Evolutionary conservation across 352 stramenopile genomes (phyloP).

Genomic region (Phytophthora rubi): DNA sequence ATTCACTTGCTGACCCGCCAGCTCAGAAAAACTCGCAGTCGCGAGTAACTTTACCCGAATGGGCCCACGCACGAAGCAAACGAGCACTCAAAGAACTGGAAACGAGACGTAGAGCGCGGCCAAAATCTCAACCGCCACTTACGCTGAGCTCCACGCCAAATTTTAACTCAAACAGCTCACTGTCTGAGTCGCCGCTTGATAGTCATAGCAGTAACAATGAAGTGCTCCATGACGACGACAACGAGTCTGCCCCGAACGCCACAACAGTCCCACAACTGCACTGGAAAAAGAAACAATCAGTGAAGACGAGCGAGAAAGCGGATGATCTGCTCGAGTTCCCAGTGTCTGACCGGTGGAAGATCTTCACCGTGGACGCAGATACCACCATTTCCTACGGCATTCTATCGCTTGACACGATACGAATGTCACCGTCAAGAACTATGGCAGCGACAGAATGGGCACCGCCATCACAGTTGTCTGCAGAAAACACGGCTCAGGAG

Average conservation of each 20-base stretch:
- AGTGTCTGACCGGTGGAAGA: slow-evolving; percentile 45
- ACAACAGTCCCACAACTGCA: slow-evolving; percentile 15
- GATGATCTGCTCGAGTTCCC: slow-evolving; percentile 44
- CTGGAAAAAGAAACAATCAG: slow-evolving; percentile 22
- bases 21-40: slow-evolving; percentile 32
- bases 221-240: slow-evolving; percentile 18
- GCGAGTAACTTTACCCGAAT: slow-evolving; percentile 50
- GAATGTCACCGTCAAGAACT: slow-evolving; percentile 11
- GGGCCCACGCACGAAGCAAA: slow-evolving; percentile 75
- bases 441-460: slow-evolving; percentile 7
- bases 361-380: slow-evolving; percentile 52
- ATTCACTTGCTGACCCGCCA: slow-evolving; percentile 16
- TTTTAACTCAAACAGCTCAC: slow-evolving; percentile 20
- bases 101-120: slow-evolving; percentile 12
- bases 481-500: slow-evolving; percentile 22
- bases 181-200: slow-evolving; percentile 20
- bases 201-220: slow-evolving; percentile 24
- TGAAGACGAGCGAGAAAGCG: slow-evolving; percentile 16
- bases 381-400: slow-evolving; percentile 59
- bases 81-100: slow-evolving; percentile 68
- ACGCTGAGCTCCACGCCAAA: slow-evolving; percentile 30
- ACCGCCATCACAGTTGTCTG: slow-evolving; percentile 2
- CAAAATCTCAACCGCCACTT: slow-evolving; percentile 24
- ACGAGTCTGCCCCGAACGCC: not conserved
- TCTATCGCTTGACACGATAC: slow-evolving; percentile 43